Conservation (phyloP, 1,139 yeast species). For the Geotrichum citri-aurantii region DNA sequence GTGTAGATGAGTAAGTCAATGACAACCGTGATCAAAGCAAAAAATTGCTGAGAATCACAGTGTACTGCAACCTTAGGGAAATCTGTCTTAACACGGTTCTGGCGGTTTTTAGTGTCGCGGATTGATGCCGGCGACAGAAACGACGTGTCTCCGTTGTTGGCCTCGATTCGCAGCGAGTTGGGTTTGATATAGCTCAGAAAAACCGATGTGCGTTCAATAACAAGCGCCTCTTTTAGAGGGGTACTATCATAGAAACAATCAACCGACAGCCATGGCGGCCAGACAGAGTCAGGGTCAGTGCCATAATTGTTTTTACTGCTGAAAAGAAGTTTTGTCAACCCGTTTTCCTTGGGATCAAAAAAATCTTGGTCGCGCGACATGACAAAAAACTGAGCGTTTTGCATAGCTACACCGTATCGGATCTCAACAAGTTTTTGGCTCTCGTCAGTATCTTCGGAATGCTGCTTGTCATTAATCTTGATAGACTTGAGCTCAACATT, state of each 20-base stretch:
- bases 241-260: conserved; percentile 69
- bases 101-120: conserved; percentile 33
- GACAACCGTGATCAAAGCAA: conserved; percentile 56
- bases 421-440: conserved; percentile 54
- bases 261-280: conserved; percentile 79
- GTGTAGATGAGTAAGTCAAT: conserved; percentile 60
- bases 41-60: conserved; percentile 70
- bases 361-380: conserved; percentile 43
- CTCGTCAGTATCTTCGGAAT: conserved; percentile 43
- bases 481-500: conserved; percentile 64
- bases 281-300: conserved; percentile 38
- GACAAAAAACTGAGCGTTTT: conserved; percentile 67
- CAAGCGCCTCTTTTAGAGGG: conserved; percentile 49
- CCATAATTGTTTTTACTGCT: conserved; percentile 35
- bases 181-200: conserved; percentile 60
- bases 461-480: conserved; percentile 45
- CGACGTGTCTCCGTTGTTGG: conserved; percentile 5
- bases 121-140: conserved; percentile 22
- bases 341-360: conserved; percentile 36
- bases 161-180: conserved; percentile 49
- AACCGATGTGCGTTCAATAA: conserved; percentile 59
- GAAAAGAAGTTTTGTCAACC: background rate
- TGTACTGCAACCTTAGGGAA: conserved; percentile 63
- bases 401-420: conserved; percentile 60
- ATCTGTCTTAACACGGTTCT: conserved; percentile 48